Evolutionary conservation across 73 alveolate species (phyloP), one percentile per base, ranked within the genome.

Genomic region (Paramecium bursaria): DNA sequence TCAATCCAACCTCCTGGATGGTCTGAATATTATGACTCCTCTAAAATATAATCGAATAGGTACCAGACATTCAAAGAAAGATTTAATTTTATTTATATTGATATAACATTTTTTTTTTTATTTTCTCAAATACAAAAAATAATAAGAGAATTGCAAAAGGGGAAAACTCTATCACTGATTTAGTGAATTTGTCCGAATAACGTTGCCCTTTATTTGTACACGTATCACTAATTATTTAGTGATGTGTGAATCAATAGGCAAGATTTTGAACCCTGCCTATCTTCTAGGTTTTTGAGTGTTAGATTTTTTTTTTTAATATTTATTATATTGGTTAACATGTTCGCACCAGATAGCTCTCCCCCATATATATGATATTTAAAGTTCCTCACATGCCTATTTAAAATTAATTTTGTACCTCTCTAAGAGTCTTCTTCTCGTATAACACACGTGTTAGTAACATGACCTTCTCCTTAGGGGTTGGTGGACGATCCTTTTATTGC

Each of bases 1-100:
- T 91, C 92, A 25, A 94, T 93, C 98, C 98, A 92, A 26, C 87
- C 96, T 39, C 87, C 90, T 21, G 82, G 82, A 67, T 67, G 82
- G 19, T 67, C 82, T 39, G 82, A 67, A 27, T 67, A 67, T 42
- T 67, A 47, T 15, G 82, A 67, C 44, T 67, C 82, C 82, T 67
- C 82, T 67, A 25, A 13, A 42, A 19, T 39, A 39, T 21, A 39
- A 19, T 19, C 44, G 49, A 27, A 67, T 39, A 11, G 5, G 44
- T 67, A 67, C 82, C 82, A 67, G 82, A 67, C 82, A 67, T 67
- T 42, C 5, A 39, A 11, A 39, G 49, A 39, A 11, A 39, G n/a
- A n/a, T n/a, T n/a, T n/a, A n/a, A n/a, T n/a, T n/a, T n/a, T n/a
- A n/a, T n/a, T n/a, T n/a, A n/a, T n/a, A n/a, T n/a, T n/a, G n/a